These are phyloP conservation scores for Xylaria grammica DNA, from an alignment of 495 filamentous ascomycete species.

Conservation along the genomic window DNA sequence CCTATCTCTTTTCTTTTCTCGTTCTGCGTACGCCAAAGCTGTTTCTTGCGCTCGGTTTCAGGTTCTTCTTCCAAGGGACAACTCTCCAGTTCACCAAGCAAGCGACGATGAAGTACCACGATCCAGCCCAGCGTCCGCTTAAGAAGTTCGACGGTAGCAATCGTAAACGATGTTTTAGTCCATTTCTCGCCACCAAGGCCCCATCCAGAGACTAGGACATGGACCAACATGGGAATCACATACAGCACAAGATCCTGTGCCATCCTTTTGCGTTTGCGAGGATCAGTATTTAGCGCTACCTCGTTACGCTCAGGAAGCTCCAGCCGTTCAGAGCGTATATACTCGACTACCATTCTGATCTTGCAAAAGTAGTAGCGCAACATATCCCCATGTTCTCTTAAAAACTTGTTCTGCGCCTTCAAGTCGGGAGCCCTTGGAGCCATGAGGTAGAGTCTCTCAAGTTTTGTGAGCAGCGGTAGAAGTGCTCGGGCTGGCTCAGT, in stretches of 20 bases:
- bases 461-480: constrained; percentile 25
- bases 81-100: constrained; percentile 19
- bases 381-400: constrained; percentile 26
- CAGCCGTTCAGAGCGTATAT: constrained; percentile 23
- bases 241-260: constrained; percentile 23
- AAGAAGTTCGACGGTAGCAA: constrained; percentile 29
- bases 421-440: constrained; percentile 27
- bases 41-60: neutral
- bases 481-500: constrained; percentile 25
- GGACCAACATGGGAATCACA: constrained; percentile 34
- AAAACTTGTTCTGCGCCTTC: constrained; percentile 31
- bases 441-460: constrained; percentile 28
- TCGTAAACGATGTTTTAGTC: constrained; percentile 25
- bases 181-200: constrained; percentile 27
- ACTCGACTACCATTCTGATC: constrained; percentile 23
- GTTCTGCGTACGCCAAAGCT: neutral
- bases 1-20: constrained; percentile 27
- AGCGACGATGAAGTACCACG: constrained; percentile 24
- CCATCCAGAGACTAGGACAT: constrained; percentile 30
- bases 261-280: constrained; percentile 18
- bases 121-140: constrained; percentile 28
- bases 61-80: constrained; percentile 1
- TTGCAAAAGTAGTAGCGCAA: constrained; percentile 33
- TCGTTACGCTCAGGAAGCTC: neutral
- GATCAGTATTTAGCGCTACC: constrained; percentile 17